Conservation (phyloP, 495 filamentous ascomycete genomes). For the Neurospora sp. region DNA sequence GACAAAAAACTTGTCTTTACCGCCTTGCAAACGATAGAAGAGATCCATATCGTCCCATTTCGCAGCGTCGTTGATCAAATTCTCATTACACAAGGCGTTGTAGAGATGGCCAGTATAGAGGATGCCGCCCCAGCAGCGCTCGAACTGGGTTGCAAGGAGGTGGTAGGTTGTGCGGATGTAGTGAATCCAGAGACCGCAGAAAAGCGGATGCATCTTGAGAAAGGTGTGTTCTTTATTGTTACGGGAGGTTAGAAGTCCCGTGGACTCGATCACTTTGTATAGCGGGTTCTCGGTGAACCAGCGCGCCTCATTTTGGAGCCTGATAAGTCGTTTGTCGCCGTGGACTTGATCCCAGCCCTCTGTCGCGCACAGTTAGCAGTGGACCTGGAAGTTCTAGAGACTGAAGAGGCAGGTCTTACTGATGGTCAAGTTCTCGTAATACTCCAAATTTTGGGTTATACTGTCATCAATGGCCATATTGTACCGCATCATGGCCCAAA, state of each 20-base stretch:
- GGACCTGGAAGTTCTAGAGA: not conserved
- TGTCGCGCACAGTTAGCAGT: not conserved
- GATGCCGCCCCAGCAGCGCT: slow-evolving; percentile 1
- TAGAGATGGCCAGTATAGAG: slow-evolving; percentile 3
- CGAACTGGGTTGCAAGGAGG: not conserved
- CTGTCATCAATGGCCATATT: not conserved
- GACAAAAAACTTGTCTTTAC: slow-evolving; percentile 2
- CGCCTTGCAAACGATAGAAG: not conserved
- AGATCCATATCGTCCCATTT: slow-evolving; percentile 5
- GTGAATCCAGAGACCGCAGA: slow-evolving; percentile 1
- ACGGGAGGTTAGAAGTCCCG: not conserved
- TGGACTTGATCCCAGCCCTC: not conserved
- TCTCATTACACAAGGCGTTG: not conserved
- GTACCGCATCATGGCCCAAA: not conserved
- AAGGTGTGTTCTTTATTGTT: not conserved
- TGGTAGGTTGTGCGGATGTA: not conserved
- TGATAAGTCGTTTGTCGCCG: not conserved
- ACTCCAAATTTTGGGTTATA: not conserved
- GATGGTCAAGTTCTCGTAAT: not conserved
- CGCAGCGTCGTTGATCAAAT: not conserved
- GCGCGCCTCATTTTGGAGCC: not conserved
- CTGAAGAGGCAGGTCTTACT: not conserved
- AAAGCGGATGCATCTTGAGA: slow-evolving; percentile 1
- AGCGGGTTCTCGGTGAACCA: not conserved
- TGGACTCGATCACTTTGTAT: not conserved